phyloP scores from a whole-genome alignment of 352 stramenopile species.

The Globisporangium apiculatum region DNA sequence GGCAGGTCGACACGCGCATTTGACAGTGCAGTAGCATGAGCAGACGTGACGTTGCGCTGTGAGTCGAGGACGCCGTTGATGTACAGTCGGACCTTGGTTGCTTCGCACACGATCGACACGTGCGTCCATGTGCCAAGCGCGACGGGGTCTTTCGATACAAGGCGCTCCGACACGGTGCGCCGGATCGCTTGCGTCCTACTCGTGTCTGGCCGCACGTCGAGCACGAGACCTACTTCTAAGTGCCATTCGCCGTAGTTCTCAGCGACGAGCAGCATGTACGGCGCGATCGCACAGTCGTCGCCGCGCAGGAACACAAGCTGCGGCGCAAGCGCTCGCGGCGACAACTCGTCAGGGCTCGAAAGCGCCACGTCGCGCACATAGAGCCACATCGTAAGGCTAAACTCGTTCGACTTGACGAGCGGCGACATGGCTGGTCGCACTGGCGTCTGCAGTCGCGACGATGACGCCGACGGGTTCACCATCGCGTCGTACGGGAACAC shows the following conservation, averaged over 20 bases:
- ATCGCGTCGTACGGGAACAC: conserved; percentile 53
- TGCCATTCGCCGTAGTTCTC: conserved; percentile 40
- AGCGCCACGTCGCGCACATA: conserved; percentile 28
- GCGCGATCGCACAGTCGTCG: conserved; percentile 43
- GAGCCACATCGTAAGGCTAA: conserved; percentile 86
- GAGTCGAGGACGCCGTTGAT: conserved; percentile 86
- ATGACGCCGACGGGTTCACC: conserved; percentile 13
- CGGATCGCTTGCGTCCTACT: no score
- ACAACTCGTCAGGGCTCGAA: background rate
- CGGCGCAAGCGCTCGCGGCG: conserved; percentile 15
- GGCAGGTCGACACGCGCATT: conserved; percentile 32
- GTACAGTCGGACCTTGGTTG: conserved; percentile 83
- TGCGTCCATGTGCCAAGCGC: conserved; percentile 70
- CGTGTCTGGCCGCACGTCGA: background rate
- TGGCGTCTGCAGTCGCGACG: background rate
- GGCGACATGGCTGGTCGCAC: conserved; percentile 33
- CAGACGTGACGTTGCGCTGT: conserved; percentile 52
- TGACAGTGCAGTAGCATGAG: conserved; percentile 22
- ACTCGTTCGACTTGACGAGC: conserved; percentile 65
- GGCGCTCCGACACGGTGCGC: conserved; percentile 20
- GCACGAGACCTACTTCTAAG: conserved; percentile 52
- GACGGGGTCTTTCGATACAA: conserved; percentile 75
- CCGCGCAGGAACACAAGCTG: conserved; percentile 75
- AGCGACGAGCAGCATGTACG: conserved; percentile 47
- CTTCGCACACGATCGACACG: conserved; percentile 82